Percentiles rank a stretch among this genome's conserved stretches.
Conservation (phyloP, 2,329 filamentous ascomycete genomes). For the Nemania bipapillata region DNA sequence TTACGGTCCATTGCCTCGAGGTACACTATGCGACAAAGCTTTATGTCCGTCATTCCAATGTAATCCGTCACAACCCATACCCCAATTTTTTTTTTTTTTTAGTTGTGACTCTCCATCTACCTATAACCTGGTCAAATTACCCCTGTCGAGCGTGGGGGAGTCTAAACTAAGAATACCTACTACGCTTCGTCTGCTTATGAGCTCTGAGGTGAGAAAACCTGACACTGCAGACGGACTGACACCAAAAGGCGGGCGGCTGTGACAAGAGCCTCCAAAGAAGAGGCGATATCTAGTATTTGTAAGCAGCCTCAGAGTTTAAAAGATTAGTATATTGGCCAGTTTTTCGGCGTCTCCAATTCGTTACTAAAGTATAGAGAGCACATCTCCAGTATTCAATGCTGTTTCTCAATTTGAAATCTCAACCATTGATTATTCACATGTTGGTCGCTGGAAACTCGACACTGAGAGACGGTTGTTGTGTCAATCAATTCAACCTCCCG, state of each 20-base stretch:
- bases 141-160: slow-evolving; percentile 20
- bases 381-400: background rate
- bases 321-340: slow-evolving; percentile 31
- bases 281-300: slow-evolving; percentile 31
- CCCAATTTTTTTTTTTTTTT: background rate
- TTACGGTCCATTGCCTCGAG: slow-evolving; percentile 11
- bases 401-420: slow-evolving; percentile 9
- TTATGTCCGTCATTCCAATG: too few relatives aligned
- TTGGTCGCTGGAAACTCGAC: background rate
- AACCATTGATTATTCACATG: background rate
- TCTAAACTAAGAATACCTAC: slow-evolving; percentile 22
- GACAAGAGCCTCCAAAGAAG: background rate
- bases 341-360: slow-evolving; percentile 41
- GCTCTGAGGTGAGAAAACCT: slow-evolving; percentile 37
- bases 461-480: slow-evolving; percentile 6
- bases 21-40: too few relatives aligned
- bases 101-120: slow-evolving; percentile 11
- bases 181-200: slow-evolving; percentile 22
- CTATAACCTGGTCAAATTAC: slow-evolving; percentile 17
- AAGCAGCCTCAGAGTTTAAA: slow-evolving; percentile 31
- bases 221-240: slow-evolving; percentile 19
- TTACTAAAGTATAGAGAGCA: slow-evolving; percentile 16
- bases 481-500: slow-evolving; percentile 17
- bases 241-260: slow-evolving; percentile 26
- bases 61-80: too few relatives aligned